Evolutionary conservation across 345 rosid genomes (phyloP).

Genomic region (Dimocarpus longan): DNA sequence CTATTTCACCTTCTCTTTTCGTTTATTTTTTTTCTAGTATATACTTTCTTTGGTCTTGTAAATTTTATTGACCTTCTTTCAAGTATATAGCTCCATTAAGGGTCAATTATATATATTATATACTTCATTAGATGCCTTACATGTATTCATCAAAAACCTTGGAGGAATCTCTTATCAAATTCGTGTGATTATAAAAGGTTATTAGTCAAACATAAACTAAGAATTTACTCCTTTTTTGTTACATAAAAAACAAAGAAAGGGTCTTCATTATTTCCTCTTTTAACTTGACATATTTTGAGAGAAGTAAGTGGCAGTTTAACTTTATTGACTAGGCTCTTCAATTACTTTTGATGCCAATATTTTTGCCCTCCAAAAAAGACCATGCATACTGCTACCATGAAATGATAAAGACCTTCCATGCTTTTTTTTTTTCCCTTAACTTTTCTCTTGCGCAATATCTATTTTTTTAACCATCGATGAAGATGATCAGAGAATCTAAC

Average conservation of each 20-base stretch:
- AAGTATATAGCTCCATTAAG: too few species aligned
- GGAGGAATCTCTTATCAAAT: too few species aligned
- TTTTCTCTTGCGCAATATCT: not conserved
- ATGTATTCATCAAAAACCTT: too few species aligned
- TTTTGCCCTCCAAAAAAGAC: not conserved
- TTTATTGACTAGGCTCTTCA: not conserved
- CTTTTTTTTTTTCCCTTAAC: not conserved
- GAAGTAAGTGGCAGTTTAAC: not conserved
- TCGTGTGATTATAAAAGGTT: too few species aligned
- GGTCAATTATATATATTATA: too few species aligned
- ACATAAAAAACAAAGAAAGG: not conserved
- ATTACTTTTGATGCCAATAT: not conserved
- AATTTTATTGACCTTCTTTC: too few species aligned
- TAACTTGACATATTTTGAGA: not conserved
- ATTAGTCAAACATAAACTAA: too few species aligned
- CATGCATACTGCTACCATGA: not conserved
- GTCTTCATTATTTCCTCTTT: too few species aligned
- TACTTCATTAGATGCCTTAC: too few species aligned
- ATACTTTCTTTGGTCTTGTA: too few species aligned
- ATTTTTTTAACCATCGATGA: not conserved
- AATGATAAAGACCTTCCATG: not conserved
- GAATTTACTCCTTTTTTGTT: too few species aligned
- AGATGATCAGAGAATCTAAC: not conserved
- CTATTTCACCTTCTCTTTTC: not conserved
- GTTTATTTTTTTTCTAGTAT: not conserved